phyloP scores from a whole-genome alignment of 495 filamentous ascomycete genomes.

The Ascodesmis nigricans region DNA sequence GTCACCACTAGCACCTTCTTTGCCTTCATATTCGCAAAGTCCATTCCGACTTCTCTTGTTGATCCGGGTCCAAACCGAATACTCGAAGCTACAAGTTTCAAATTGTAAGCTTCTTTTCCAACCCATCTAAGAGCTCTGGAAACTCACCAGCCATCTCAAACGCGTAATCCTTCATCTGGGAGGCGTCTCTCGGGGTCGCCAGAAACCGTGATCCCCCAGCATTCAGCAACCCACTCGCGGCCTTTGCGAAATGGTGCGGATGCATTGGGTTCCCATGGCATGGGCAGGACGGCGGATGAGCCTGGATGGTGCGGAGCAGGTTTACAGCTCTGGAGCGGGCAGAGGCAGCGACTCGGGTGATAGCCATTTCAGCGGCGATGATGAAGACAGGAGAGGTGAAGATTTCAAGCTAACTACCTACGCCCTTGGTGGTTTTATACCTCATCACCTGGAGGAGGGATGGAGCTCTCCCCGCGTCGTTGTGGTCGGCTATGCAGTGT shows the following conservation, averaged over 20 bases:
- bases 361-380: conserved; percentile 5
- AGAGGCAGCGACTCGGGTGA: conserved; percentile 26
- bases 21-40: conserved; percentile 72
- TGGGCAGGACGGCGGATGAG: conserved; percentile 72
- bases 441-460: no score
- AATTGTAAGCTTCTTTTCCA: not conserved
- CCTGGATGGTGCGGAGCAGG: conserved; percentile 71
- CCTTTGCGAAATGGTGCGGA: conserved; percentile 31
- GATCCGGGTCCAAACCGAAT: conserved; percentile 84
- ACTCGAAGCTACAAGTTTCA: conserved; percentile 52
- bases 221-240: conserved; percentile 27
- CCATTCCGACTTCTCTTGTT: conserved; percentile 98
- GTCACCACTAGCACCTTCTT: conserved; percentile 81
- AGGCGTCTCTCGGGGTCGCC: conserved; percentile 8
- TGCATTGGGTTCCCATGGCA: conserved; percentile 73
- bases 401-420: no score
- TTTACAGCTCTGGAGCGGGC: conserved; percentile 55
- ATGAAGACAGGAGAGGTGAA: no score
- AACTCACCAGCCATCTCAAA: conserved; percentile 67
- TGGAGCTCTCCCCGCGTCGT: no score
- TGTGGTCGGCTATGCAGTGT: no score
- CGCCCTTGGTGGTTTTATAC: no score
- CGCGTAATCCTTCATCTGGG: conserved; percentile 68
- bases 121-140: no score
- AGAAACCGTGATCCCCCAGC: conserved; percentile 4